Base-by-base conservation (phyloP, 768 basidiomycete genomes). In the Piloderma croceum region DNA sequence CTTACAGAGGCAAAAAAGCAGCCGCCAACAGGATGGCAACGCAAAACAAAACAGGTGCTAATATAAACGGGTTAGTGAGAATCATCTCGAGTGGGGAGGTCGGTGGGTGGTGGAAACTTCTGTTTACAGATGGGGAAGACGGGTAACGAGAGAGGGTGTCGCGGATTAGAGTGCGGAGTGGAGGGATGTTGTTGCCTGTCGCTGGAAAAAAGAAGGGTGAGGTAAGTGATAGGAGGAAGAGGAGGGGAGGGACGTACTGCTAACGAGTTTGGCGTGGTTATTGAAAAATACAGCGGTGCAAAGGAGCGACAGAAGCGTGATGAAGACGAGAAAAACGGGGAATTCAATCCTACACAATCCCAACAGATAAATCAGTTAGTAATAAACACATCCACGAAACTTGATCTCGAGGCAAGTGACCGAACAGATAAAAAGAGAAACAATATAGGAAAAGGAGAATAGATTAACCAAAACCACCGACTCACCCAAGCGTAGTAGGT, bases 41-140 rank as follows among this genome's bases (percentile, higher is more conserved):
- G 32, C 77, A 73, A 46, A 82, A 80, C 22, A 69, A 48, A 7
- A 88, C 58, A 0, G 89, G 83, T 3, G 78, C 75, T 4, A 79
- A 55, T 12, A 76, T 70, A 64, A 83, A 94, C 0, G 90, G 90
- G 49, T 92, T 94, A 10, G 76, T 72, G 6, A 88, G 54, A 11
- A 79, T 57, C 36, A 60, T 53, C 2, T 56, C 65, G 3, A 70
- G 40, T 1, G 57, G 53, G 3, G 69, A 49, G 5, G 67, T 62
- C 1, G 67, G 64, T n/a, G n/a, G n/a, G n/a, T n/a, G n/a, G n/a
- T n/a, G 31, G 62, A 62, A 5, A 63, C 49, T 34, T 58, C 53
- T 47, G 33, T 64, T 54, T 33, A 61, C 56, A 24, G 54, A 51
- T 21, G 54, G 39, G 19, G 63, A 54, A 10, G 62, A 24, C 59